These are phyloP conservation scores for Phytophthora pluvialis DNA, from an alignment of 352 stramenopile species.

Conservation along the genomic window DNA sequence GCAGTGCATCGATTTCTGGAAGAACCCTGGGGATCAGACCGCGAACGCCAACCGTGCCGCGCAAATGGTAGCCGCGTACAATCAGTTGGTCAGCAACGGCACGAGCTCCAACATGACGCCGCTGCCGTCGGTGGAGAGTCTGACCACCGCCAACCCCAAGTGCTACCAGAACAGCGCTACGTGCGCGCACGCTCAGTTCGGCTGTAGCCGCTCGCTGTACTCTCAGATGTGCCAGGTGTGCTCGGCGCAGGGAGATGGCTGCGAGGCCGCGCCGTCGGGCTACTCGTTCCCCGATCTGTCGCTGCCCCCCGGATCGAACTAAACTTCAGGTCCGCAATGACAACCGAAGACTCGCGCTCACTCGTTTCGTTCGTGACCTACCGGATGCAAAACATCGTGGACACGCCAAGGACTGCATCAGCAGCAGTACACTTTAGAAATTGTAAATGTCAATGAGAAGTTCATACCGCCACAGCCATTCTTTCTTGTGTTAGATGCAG, in stretches of 20 bases:
- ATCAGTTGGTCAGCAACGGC: constrained; percentile 40
- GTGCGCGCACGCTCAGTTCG: constrained; percentile 49
- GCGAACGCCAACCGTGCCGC: constrained; percentile 54
- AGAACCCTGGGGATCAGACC: constrained; percentile 46
- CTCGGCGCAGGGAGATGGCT: constrained; percentile 33
- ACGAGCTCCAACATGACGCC: constrained; percentile 48
- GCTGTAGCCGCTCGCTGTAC: constrained; percentile 59
- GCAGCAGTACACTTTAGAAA: constrained; percentile 6
- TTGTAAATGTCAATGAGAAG: background rate
- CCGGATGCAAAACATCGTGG: background rate
- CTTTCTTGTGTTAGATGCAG: no score
- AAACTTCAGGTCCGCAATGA: background rate
- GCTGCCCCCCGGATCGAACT: constrained; percentile 1
- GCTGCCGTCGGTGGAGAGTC: constrained; percentile 41
- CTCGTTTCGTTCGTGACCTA: no score
- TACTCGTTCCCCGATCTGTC: constrained; percentile 20
- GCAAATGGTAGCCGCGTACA: constrained; percentile 67
- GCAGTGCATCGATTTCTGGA: constrained; percentile 64
- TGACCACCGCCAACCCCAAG: constrained; percentile 51
- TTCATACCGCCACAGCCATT: background rate
- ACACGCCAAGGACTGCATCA: background rate
- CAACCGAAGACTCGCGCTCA: no score
- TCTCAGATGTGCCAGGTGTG: constrained; percentile 69
- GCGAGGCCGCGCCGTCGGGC: constrained; percentile 20
- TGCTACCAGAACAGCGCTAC: constrained; percentile 64